phyloP scores from a whole-genome alignment of 2,329 filamentous ascomycete species.

The Hymenoscyphus linearis region DNA sequence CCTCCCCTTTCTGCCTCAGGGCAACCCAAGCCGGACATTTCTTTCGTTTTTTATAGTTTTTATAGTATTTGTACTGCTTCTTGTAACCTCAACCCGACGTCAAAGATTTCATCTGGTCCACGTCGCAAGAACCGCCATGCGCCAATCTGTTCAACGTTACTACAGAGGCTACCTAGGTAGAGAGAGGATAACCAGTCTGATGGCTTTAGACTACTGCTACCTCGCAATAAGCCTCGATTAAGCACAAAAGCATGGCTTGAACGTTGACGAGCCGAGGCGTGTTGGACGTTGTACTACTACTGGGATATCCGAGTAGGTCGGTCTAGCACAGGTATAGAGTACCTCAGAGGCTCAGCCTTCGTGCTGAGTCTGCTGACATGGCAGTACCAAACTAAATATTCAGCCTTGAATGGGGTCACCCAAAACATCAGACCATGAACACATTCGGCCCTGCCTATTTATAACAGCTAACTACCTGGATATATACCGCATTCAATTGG shows the following conservation, averaged over 20 bases:
- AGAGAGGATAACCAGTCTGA: neutral
- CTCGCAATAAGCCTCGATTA: neutral
- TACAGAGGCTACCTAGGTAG: too few relatives aligned
- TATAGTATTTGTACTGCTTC: neutral
- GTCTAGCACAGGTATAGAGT: too few relatives aligned
- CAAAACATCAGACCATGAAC: neutral
- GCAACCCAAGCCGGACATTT: neutral
- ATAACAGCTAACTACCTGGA: too few relatives aligned
- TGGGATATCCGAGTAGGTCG: neutral
- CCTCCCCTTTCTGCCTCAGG: neutral
- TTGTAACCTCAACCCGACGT: neutral
- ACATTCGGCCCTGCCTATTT: neutral
- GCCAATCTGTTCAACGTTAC: neutral
- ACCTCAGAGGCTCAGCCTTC: neutral
- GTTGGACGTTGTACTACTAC: neutral
- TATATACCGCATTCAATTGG: neutral
- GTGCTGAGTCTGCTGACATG: too few relatives aligned
- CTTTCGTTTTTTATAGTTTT: neutral
- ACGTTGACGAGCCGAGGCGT: neutral
- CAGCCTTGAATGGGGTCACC: neutral
- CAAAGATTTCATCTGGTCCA: neutral
- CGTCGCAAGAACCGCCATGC: neutral
- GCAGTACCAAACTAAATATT: neutral
- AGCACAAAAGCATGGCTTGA: neutral
- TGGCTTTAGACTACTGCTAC: neutral